phyloP scores from a whole-genome alignment of 1,284 basidiomycete species.

The Ceratorhiza oryzae-sativae region DNA sequence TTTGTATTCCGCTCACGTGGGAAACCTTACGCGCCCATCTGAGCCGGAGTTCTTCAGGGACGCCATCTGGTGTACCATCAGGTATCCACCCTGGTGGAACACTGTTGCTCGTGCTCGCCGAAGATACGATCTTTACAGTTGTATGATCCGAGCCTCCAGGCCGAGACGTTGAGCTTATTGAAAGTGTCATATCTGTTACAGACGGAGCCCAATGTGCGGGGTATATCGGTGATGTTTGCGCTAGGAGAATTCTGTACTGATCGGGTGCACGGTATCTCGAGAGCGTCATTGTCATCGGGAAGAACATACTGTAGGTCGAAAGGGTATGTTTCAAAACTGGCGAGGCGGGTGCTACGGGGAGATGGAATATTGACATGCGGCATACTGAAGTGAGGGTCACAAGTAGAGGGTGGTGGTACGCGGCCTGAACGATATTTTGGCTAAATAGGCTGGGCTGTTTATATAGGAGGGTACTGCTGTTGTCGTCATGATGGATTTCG shows the following conservation, averaged over 20 bases:
- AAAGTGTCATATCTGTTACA: conserved; percentile 73
- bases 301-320: conserved; percentile 40
- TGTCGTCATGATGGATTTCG: conserved; percentile 33
- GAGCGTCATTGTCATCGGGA: conserved; percentile 47
- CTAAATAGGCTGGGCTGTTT: conserved; percentile 44
- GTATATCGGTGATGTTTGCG: conserved; percentile 77
- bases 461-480: background rate
- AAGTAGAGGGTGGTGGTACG: conserved; percentile 77
- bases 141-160: background rate
- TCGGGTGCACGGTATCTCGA: conserved; percentile 47
- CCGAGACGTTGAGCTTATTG: conserved; percentile 45
- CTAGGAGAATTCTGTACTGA: conserved; percentile 72
- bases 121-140: background rate
- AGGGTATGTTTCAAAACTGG: conserved; percentile 39
- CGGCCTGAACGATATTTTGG: conserved; percentile 65
- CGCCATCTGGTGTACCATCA: conserved; percentile 65
- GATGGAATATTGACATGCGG: conserved; percentile 70
- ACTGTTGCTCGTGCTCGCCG: conserved; percentile 38
- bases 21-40: conserved; percentile 72
- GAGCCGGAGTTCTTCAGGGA: conserved; percentile 56
- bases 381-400: conserved; percentile 71
- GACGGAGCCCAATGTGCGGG: conserved; percentile 81
- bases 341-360: conserved; percentile 64
- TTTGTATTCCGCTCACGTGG: conserved; percentile 70
- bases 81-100: conserved; percentile 71